Percentiles rank a stretch among this genome's conserved stretches.
phyloP scores from a whole-genome alignment of 352 stramenopile species.

The Pythium monospermum region DNA sequence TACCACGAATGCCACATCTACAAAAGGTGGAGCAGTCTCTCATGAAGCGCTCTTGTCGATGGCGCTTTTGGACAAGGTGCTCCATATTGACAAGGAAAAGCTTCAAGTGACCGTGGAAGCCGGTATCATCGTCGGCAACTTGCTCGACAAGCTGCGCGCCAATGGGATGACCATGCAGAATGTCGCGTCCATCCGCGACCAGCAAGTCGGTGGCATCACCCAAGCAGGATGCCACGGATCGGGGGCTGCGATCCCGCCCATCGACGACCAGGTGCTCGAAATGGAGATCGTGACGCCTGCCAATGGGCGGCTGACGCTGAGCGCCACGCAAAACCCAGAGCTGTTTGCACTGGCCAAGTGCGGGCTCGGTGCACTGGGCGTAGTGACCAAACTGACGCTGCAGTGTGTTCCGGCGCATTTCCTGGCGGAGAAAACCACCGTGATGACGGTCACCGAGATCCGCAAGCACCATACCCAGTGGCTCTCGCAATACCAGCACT shows the following conservation, averaged over 20 bases:
- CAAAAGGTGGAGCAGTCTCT: no score
- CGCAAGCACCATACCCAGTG: constrained; percentile 68
- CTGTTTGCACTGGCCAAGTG: constrained; percentile 93
- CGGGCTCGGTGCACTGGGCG: constrained; percentile 92
- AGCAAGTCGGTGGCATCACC: constrained; percentile 96
- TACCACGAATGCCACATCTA: not conserved
- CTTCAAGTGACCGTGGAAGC: constrained; percentile 92
- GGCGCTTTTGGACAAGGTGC: constrained; percentile 58
- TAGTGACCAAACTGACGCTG: constrained; percentile 96
- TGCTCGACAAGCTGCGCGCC: constrained; percentile 66
- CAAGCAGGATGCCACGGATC: constrained; percentile 96
- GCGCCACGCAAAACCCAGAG: constrained; percentile 62
- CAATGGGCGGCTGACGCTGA: constrained; percentile 87
- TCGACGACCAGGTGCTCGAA: constrained; percentile 96
- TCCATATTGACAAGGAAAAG: constrained; percentile 40
- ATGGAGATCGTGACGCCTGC: constrained; percentile 96
- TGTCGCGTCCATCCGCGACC: constrained; percentile 97
- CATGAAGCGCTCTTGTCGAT: constrained; percentile 90
- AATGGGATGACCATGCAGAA: constrained; percentile 96
- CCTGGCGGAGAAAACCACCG: constrained; percentile 92
- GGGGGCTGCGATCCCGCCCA: constrained; percentile 91
- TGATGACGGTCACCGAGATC: constrained; percentile 88
- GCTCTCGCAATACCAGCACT: constrained; percentile 76
- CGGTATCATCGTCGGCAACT: constrained; percentile 64
- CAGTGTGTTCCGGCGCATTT: constrained; percentile 93